A percentile compares a stretch with the other conserved stretches of the same genome.
Conservation (phyloP, 352 stramenopile species). For the Globisporangium acanthophoron region DNA sequence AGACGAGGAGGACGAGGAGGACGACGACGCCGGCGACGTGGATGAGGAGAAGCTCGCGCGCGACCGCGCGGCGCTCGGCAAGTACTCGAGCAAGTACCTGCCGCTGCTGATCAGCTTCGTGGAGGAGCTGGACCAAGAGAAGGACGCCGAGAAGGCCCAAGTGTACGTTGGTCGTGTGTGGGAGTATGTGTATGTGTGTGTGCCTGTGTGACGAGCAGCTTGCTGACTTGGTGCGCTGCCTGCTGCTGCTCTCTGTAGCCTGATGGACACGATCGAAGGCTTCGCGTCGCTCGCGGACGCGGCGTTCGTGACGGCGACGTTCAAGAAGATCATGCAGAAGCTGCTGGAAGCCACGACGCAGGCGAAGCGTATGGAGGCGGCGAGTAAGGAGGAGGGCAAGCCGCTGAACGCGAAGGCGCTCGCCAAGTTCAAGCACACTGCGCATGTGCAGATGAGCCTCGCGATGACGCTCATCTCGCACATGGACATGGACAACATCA, state of each 20-base stretch:
- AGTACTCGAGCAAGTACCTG: slow-evolving; percentile 81
- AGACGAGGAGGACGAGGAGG: slow-evolving; percentile 29
- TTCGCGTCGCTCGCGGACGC: slow-evolving; percentile 75
- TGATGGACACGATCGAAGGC: slow-evolving; percentile 77
- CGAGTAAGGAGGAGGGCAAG: slow-evolving; percentile 23
- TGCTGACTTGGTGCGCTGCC: neutral
- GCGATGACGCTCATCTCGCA: slow-evolving; percentile 70
- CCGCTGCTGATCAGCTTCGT: slow-evolving; percentile 81
- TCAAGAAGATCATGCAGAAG: slow-evolving; percentile 89
- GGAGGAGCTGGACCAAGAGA: slow-evolving; percentile 73
- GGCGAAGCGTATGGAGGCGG: slow-evolving; percentile 53
- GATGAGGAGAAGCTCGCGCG: slow-evolving; percentile 72
- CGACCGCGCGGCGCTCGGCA: slow-evolving; percentile 69
- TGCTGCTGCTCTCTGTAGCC: slow-evolving; percentile 6
- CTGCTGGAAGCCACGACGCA: slow-evolving; percentile 80
- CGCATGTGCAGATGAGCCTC: slow-evolving; percentile 75
- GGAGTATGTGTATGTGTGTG: neutral
- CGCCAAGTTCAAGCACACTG: slow-evolving; percentile 49
- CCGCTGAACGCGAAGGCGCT: slow-evolving; percentile 34
- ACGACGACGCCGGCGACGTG: slow-evolving; percentile 48
- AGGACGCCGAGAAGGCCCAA: slow-evolving; percentile 65
- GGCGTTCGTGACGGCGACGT: slow-evolving; percentile 58
- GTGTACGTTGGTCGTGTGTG: slow-evolving; percentile 12
- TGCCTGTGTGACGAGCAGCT: neutral
- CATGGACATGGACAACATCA: slow-evolving; percentile 73